Percentiles rank a stretch among this genome's conserved stretches.
Conservation (phyloP, 2,329 filamentous ascomycete genomes). For the Metarhizium album region DNA sequence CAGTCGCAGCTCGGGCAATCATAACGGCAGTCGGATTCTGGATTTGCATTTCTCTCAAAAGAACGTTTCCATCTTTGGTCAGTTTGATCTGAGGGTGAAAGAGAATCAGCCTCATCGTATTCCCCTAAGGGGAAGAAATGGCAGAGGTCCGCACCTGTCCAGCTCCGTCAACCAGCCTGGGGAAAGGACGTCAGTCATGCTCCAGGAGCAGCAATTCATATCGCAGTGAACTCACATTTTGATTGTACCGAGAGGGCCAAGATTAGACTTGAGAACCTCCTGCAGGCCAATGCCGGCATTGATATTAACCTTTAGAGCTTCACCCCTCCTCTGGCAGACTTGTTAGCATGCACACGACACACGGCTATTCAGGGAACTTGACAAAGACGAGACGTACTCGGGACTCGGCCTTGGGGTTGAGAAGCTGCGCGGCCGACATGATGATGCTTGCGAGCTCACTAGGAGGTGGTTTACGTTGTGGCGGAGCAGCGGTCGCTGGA, state of each 20-base stretch:
- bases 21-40: constrained; percentile 95
- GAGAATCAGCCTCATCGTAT: constrained; percentile 17
- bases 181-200: constrained; percentile 1
- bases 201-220: background rate
- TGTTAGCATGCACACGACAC: constrained; percentile 13
- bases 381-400: constrained; percentile 50
- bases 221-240: constrained; percentile 59
- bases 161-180: constrained; percentile 57
- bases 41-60: constrained; percentile 75
- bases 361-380: background rate
- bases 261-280: constrained; percentile 91
- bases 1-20: constrained; percentile 76
- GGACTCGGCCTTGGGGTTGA: constrained; percentile 98
- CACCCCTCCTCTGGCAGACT: constrained; percentile 67
- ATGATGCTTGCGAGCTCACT: constrained; percentile 13
- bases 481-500: constrained; percentile 7
- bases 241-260: constrained; percentile 86
- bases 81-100: constrained; percentile 67
- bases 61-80: constrained; percentile 95
- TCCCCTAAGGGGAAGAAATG: constrained; percentile 16
- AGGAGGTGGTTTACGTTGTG: constrained; percentile 6
- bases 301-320: constrained; percentile 96
- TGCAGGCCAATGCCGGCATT: constrained; percentile 85
- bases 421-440: constrained; percentile 96
- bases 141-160: constrained; percentile 45